These are phyloP conservation scores for Sporothrix globosa DNA, from an alignment of 2,329 filamentous ascomycete species.

Conservation along the genomic window DNA sequence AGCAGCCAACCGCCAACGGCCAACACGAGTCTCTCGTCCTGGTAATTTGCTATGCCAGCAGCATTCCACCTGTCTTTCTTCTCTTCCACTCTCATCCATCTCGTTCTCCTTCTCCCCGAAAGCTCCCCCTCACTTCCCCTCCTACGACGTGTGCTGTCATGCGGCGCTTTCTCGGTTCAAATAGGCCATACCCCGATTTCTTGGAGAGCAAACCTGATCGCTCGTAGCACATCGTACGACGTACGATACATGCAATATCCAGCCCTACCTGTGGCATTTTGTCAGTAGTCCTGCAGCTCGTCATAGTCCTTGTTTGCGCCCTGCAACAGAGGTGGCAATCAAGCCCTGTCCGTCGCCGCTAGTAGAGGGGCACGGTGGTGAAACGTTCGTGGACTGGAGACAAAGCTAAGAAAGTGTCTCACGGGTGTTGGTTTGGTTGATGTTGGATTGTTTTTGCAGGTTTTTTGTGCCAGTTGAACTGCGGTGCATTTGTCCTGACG, in stretches of 20 bases:
- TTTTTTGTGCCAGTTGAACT: not conserved
- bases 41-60: too few relatives aligned
- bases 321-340: not conserved
- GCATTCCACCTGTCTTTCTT: too few relatives aligned
- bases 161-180: constrained; percentile 33
- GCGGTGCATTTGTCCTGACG: not conserved
- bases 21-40: not conserved
- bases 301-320: too few relatives aligned
- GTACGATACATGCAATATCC: not conserved
- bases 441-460: not conserved
- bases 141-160: constrained; percentile 4
- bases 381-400: not conserved
- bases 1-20: not conserved
- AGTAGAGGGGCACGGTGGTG: not conserved
- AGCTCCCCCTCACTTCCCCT: not conserved
- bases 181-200: not conserved
- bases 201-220: constrained; percentile 6
- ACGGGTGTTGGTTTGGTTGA: not conserved
- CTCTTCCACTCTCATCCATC: not conserved
- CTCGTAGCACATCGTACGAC: not conserved
- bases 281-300: not conserved
- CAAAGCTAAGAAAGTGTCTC: not conserved
- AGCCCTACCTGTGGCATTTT: not conserved
- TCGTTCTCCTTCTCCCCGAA: constrained; percentile 5
- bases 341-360: not conserved